phyloP scores from a whole-genome alignment of 1,139 yeast genomes.

The Saccharomyces pastorianus region DNA sequence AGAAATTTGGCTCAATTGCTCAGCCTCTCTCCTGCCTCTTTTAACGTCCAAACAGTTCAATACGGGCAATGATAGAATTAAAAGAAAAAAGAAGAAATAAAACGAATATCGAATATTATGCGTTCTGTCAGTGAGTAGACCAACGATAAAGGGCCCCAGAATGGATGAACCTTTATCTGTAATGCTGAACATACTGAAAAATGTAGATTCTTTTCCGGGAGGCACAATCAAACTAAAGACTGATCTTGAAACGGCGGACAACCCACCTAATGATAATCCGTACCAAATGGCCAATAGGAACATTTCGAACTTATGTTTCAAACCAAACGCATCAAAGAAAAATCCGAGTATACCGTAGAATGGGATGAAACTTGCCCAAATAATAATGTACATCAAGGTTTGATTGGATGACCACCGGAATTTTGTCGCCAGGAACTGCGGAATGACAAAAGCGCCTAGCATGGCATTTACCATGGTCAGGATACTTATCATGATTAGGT shows the following conservation, averaged over 20 bases:
- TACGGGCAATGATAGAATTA: conserved; percentile 46
- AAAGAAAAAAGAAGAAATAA: conserved; percentile 45
- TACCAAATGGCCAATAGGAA: conserved; percentile 59
- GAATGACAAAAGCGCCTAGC: conserved; percentile 49
- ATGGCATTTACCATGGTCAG: conserved; percentile 57
- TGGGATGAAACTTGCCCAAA: conserved; percentile 56
- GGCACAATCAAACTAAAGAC: conserved; percentile 59
- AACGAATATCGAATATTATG: conserved; percentile 64
- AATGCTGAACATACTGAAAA: conserved; percentile 60
- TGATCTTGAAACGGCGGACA: conserved; percentile 57
- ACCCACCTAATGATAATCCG: conserved; percentile 61
- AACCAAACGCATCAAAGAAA: conserved; percentile 42
- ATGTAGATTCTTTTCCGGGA: conserved; percentile 58
- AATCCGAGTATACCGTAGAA: conserved; percentile 59
- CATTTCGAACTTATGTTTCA: conserved; percentile 54
- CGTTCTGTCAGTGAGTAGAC: conserved; percentile 55
- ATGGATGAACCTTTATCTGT: conserved; percentile 71
- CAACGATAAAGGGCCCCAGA: conserved; percentile 59
- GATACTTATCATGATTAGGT: conserved; percentile 52
- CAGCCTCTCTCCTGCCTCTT: conserved; percentile 48
- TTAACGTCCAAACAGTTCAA: conserved; percentile 44
- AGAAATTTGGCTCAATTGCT: conserved; percentile 24
- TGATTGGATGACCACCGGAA: conserved; percentile 39
- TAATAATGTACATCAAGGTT: conserved; percentile 44
- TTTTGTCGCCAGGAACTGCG: conserved; percentile 39